Evolutionary conservation across 495 filamentous ascomycete genomes (phyloP), one percentile per base, ranked within the genome.

Genomic region (Daldinia childiae): DNA sequence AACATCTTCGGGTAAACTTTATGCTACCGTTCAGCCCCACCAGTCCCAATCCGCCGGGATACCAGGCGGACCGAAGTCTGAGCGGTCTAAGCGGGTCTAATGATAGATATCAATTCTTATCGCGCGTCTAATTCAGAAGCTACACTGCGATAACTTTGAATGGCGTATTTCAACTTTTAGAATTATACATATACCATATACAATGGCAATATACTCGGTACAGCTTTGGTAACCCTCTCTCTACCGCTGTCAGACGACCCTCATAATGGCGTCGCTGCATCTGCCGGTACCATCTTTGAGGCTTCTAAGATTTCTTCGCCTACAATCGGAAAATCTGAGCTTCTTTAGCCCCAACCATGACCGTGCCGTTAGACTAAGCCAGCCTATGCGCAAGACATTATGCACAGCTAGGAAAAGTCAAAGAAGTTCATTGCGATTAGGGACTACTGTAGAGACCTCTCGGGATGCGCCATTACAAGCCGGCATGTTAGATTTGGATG

Each of bases 261-360:
- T 66, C 36, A 45, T 14, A 21, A 78, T 78, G 77, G 69, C 79
- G 27, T 74, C 75, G 41, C 68, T 80, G 57, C 75, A 71, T 45
- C 38, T 48, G 29, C 77, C 76, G 52, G 85, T 82, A 48, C 90
- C 90, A 24, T 92, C 90, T 36, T 76, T 82, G 48, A 81, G 82
- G 34, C 80, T 91, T 8, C 81, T 92, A 65, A 86, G 84, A 38
- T 92, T 89, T 64, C 80, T 92, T 41, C 85, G 85, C 57, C 82
- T 82, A 36, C 90, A 91, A 76, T 85, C 87, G 26, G 86, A 89
- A 59, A 80, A 79, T 52, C 59, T 81, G 14, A 82, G 78, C 62
- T 85, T 85, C 69, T 85, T 88, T 79, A 82, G 76, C 29, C 73
- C 80, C 12, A 84, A 80, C 69, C 76, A 83, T 62, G 79, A 77